Percentiles rank a stretch among this genome's conserved stretches.
phyloP scores from a whole-genome alignment of 164 flowering plant genomes.

The Echeveria elegans region DNA sequence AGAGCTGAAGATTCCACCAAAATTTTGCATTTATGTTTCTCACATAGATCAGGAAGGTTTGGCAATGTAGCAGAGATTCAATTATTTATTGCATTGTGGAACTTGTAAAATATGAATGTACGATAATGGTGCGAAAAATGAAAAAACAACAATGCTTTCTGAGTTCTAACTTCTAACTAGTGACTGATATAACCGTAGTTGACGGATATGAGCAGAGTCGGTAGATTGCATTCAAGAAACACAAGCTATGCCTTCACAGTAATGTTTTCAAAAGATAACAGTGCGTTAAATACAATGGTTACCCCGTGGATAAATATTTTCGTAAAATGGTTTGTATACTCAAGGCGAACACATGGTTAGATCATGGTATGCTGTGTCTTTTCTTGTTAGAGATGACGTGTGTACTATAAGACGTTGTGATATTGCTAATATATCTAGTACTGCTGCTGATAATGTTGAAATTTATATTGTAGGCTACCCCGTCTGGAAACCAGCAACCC shows the following conservation, averaged over 20 bases:
- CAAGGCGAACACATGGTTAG: neutral
- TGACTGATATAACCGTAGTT: too few relatives aligned
- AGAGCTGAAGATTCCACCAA: neutral
- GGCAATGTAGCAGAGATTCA: neutral
- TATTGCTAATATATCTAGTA: neutral
- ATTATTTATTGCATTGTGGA: too few relatives aligned
- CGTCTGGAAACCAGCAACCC: conserved; percentile 95
- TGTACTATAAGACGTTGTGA: neutral
- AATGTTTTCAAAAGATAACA: too few relatives aligned
- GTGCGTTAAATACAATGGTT: neutral
- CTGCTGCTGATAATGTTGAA: neutral
- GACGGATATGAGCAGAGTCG: too few relatives aligned
- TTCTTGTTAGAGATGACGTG: neutral
- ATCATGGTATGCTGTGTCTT: neutral
- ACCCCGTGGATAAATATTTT: neutral
- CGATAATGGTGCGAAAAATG: too few relatives aligned
- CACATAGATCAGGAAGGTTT: neutral
- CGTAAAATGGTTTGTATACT: neutral
- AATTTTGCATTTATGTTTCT: neutral
- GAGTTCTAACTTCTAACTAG: too few relatives aligned
- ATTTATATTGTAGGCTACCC: conserved; percentile 65
- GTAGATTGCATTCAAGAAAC: too few relatives aligned
- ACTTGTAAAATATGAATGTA: too few relatives aligned
- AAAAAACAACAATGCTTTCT: too few relatives aligned
- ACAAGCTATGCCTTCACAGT: too few relatives aligned